Percentiles rank a stretch among this genome's conserved stretches.
Evolutionary conservation across 1,139 yeast species (phyloP).

Genomic region (Ogataea hybrid): DNA sequence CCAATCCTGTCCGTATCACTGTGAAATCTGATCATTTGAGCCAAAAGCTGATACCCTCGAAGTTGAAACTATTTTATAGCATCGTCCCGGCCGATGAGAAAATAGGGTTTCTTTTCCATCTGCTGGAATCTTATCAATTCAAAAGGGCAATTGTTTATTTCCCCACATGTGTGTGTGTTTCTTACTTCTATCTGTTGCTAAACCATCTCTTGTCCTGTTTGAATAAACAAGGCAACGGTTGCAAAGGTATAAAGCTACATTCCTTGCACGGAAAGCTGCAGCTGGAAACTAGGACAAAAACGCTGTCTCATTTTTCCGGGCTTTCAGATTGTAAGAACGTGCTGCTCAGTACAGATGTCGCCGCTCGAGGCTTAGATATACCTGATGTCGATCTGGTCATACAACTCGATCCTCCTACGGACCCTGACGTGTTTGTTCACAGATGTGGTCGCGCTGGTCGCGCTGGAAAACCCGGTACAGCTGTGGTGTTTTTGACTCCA

Average conservation of each 20-base stretch:
- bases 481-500: constrained; percentile 65
- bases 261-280: constrained; percentile 86
- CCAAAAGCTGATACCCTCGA: constrained; percentile 52
- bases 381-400: constrained; percentile 89
- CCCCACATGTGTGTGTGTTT: constrained; percentile 86
- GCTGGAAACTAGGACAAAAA: constrained; percentile 70
- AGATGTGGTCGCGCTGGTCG: constrained; percentile 94
- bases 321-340: constrained; percentile 49
- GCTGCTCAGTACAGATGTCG: constrained; percentile 79
- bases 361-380: constrained; percentile 91
- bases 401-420: constrained; percentile 90
- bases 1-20: constrained; percentile 82
- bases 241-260: constrained; percentile 38
- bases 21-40: constrained; percentile 52
- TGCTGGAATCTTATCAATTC: constrained; percentile 54
- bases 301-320: constrained; percentile 58
- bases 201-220: constrained; percentile 32
- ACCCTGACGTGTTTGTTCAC: constrained; percentile 82
- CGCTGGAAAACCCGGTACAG: constrained; percentile 80
- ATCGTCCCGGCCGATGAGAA: constrained; percentile 60
- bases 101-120: constrained; percentile 52
- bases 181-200: constrained; percentile 65
- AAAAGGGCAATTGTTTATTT: constrained; percentile 83
- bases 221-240: constrained; percentile 24
- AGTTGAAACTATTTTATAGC: constrained; percentile 63